Evolutionary conservation across 2,329 filamentous ascomycete species (phyloP).

Genomic region (Penicillium glabrum): DNA sequence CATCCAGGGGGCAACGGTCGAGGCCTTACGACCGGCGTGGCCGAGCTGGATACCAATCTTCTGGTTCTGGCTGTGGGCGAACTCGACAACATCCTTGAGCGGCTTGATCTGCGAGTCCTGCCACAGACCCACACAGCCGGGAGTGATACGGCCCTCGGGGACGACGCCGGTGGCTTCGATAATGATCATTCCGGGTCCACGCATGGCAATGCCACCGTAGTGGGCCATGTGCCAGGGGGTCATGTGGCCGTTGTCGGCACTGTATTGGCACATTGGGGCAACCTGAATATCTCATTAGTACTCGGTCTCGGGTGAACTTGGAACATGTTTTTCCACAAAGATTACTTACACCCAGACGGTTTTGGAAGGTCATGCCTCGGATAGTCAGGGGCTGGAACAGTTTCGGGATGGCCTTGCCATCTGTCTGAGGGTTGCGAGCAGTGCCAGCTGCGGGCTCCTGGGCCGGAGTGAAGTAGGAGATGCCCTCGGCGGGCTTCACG

Average conservation of each 20-base stretch:
- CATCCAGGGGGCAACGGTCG: slow-evolving; percentile 55
- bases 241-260: slow-evolving; percentile 68
- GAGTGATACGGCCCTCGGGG: slow-evolving; percentile 78
- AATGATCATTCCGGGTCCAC: slow-evolving; percentile 73
- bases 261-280: slow-evolving; percentile 64
- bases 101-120: slow-evolving; percentile 77
- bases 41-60: slow-evolving; percentile 78
- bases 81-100: slow-evolving; percentile 68
- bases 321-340: neutral
- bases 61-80: slow-evolving; percentile 75
- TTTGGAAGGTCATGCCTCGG: slow-evolving; percentile 61
- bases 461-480: slow-evolving; percentile 44
- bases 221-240: slow-evolving; percentile 83
- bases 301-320: slow-evolving; percentile 3
- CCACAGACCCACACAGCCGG: slow-evolving; percentile 66
- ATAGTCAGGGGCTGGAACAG: slow-evolving; percentile 60
- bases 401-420: slow-evolving; percentile 49
- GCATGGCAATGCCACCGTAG: slow-evolving; percentile 73
- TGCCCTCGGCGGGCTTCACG: slow-evolving; percentile 36
- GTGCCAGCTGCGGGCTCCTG: slow-evolving; percentile 40
- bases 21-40: slow-evolving; percentile 71
- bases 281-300: slow-evolving; percentile 14
- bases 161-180: slow-evolving; percentile 77
- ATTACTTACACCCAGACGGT: slow-evolving; percentile 58
- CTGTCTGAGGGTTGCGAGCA: slow-evolving; percentile 42